Evolutionary conservation across 495 filamentous ascomycete genomes (phyloP).

Genomic region (Neurospora cerealis): DNA sequence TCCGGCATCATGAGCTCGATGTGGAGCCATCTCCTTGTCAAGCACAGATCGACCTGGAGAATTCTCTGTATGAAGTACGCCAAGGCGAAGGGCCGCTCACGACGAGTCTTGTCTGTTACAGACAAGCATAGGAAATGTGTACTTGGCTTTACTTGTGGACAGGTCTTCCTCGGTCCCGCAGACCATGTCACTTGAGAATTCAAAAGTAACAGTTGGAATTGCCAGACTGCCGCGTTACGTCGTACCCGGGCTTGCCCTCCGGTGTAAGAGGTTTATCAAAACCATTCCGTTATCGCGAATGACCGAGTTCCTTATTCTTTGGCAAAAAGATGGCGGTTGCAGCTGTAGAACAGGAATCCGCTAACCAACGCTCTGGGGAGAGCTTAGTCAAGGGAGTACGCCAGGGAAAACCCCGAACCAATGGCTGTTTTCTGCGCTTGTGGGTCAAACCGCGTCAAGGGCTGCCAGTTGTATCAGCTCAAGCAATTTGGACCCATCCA

Average conservation of each 20-base stretch:
- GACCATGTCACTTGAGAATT: background rate
- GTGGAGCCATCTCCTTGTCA: background rate
- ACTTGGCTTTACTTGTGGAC: background rate
- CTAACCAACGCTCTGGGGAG: background rate
- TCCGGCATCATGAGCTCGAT: background rate
- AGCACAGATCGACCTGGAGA: background rate
- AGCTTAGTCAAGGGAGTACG: background rate
- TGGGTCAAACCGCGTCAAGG: background rate
- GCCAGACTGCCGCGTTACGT: slow-evolving; percentile 16
- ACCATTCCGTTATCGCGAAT: background rate
- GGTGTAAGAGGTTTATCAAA: background rate
- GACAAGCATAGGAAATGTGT: background rate
- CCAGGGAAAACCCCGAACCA: background rate
- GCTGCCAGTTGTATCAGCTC: background rate
- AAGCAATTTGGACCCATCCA: background rate
- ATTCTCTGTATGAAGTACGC: background rate
- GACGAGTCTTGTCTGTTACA: background rate
- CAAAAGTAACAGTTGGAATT: slow-evolving; percentile 1
- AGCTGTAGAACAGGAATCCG: background rate
- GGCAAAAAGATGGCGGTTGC: background rate
- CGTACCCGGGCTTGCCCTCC: slow-evolving; percentile 8
- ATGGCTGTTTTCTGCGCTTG: background rate
- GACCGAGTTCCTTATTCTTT: background rate
- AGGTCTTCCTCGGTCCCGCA: background rate
- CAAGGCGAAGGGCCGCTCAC: background rate